These are phyloP conservation scores for Circinella umbellata DNA, from an alignment of 371 early-diverging fungal species.

Conservation along the genomic window DNA sequence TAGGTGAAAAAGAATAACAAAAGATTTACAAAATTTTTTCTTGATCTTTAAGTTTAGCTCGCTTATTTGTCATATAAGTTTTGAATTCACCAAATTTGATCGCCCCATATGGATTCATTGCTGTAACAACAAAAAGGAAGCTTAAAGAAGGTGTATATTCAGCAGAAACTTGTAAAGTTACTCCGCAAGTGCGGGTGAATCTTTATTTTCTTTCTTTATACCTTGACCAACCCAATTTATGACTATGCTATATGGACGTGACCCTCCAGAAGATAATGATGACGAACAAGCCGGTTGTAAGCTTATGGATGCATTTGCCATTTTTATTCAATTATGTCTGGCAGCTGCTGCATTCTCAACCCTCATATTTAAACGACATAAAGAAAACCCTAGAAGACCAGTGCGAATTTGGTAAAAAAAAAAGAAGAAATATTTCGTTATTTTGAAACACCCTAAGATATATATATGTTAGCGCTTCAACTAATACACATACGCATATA, in stretches of 20 bases:
- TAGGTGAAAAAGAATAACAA: not conserved
- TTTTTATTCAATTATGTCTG: constrained; percentile 63
- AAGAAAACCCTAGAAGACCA: constrained; percentile 68
- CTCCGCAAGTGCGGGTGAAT: no score
- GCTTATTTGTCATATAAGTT: constrained; percentile 66
- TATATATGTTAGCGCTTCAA: no score
- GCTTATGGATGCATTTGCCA: constrained; percentile 67
- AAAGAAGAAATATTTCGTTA: no score
- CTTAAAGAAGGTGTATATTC: no score
- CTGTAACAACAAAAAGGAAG: not conserved
- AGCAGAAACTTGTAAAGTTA: no score
- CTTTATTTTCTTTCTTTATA: no score
- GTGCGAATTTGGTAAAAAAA: constrained; percentile 60
- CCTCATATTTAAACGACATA: constrained; percentile 62
- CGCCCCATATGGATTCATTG: constrained; percentile 52
- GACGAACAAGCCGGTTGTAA: constrained; percentile 52
- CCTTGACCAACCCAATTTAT: not conserved
- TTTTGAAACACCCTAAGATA: no score
- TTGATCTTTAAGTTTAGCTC: constrained; percentile 66
- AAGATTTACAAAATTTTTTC: constrained; percentile 48
- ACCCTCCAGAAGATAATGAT: constrained; percentile 23
- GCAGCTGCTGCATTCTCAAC: constrained; percentile 70
- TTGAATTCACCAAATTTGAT: constrained; percentile 66
- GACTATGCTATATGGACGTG: constrained; percentile 3
- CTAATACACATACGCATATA: no score